A percentile compares a stretch with the other conserved stretches of the same genome.
Evolutionary conservation across 805 yeast species (phyloP).

Genomic region (Ogataea neopini): DNA sequence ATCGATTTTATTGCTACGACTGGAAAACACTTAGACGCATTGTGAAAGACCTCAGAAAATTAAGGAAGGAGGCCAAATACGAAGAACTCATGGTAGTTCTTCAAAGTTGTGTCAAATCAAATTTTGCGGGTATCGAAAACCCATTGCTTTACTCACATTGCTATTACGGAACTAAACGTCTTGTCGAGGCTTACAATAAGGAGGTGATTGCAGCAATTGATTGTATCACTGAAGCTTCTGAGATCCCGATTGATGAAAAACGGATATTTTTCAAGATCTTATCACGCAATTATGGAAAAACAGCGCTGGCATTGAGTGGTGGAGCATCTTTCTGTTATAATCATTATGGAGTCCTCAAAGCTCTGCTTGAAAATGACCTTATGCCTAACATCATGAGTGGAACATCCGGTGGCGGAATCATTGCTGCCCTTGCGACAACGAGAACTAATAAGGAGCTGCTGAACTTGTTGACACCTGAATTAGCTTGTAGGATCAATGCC

Average conservation of each 20-base stretch:
- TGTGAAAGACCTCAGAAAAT: constrained; percentile 40
- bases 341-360: constrained; percentile 76
- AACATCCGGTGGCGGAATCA: constrained; percentile 79
- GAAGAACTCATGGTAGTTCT: constrained; percentile 55
- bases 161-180: constrained; percentile 69
- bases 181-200: constrained; percentile 54
- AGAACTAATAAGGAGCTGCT: constrained; percentile 67
- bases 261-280: constrained; percentile 55
- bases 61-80: constrained; percentile 35
- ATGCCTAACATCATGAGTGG: constrained; percentile 73
- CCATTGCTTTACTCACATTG: constrained; percentile 70
- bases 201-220: constrained; percentile 53
- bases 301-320: constrained; percentile 73
- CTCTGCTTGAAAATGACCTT: constrained; percentile 63
- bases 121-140: constrained; percentile 80
- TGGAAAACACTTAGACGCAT: constrained; percentile 57
- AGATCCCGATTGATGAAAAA: constrained; percentile 44
- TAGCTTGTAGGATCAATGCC: constrained; percentile 66
- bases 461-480: constrained; percentile 55
- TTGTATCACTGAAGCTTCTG: constrained; percentile 39
- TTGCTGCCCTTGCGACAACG: constrained; percentile 71
- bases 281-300: constrained; percentile 65
- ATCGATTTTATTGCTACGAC: constrained; percentile 67
- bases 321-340: constrained; percentile 80
- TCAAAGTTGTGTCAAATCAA: constrained; percentile 67